Conservation (phyloP, 306 rosid genomes). For the Bauhinia variegata region DNA sequence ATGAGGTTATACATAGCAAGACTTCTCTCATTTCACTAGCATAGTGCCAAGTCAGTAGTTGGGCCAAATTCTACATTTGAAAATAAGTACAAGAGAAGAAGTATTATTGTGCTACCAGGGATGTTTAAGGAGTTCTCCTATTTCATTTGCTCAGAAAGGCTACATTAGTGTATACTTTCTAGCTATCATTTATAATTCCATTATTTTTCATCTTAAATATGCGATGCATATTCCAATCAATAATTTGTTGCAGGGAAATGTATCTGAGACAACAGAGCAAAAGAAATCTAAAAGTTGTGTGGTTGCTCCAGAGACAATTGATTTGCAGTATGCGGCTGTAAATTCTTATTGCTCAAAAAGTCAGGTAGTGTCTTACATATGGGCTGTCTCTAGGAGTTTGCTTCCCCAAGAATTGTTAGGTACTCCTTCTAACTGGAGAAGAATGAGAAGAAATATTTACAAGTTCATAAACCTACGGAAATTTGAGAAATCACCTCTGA, state of each 20-base stretch:
- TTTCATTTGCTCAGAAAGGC: neutral
- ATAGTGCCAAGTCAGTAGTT: constrained; percentile 10
- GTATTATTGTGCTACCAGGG: neutral
- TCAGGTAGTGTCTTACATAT: constrained; percentile 85
- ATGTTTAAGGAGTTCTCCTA: neutral
- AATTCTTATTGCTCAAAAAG: constrained; percentile 62
- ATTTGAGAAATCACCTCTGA: constrained; percentile 72
- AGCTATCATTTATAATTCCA: constrained; percentile 1
- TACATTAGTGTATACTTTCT: neutral
- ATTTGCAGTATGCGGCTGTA: constrained; percentile 45
- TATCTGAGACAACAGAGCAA: constrained; percentile 27
- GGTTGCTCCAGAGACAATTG: constrained; percentile 40
- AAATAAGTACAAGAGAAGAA: neutral
- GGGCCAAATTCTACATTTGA: constrained; percentile 5
- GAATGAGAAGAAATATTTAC: constrained; percentile 69
- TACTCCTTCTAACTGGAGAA: constrained; percentile 73
- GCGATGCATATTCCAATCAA: constrained; percentile 10
- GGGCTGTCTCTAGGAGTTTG: constrained; percentile 88
- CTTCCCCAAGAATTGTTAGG: constrained; percentile 82
- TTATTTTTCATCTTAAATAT: constrained; percentile 8
- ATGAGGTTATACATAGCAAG: constrained; percentile 16
- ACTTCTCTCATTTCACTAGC: constrained; percentile 2
- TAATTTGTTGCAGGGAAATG: constrained; percentile 45
- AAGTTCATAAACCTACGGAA: constrained; percentile 71
- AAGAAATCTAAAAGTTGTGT: constrained; percentile 36